Base-by-base conservation (phyloP, 2,329 filamentous ascomycete genomes). In the Lasiodiplodia citricola region DNA sequence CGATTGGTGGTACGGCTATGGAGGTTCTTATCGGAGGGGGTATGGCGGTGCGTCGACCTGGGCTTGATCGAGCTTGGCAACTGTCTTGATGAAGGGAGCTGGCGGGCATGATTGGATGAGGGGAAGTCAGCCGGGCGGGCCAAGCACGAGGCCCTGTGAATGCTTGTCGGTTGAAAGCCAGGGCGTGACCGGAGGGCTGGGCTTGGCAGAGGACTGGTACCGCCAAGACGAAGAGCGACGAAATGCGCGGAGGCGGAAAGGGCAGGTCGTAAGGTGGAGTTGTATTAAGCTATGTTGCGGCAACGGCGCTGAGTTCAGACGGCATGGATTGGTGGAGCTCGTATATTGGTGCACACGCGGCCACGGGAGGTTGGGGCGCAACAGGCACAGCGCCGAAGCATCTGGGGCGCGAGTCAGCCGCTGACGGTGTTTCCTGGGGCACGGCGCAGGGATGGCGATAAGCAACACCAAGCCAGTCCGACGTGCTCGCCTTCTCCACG, bases 401-500 rank as follows among this genome's bases (percentile, higher is more conserved):
- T 47, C 57, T 62, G 57, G 57, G n/a, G 60, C 28, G 60, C 60
- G 60, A 64, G 56, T 67, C 64, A 67, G 64, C 64, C 64, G 64
- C 64, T 67, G 64, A 58, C 64, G 54, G 44, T 47, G 51, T 31
- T 25, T 55, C 18, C 64, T 56, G 37, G 41, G 25, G 54, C 54
- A n/a, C 14, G 14, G 28, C 25, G 41, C 65, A 51, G 60, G 55
- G 55, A 37, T 64, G 21, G 44, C 51, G 65, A 67, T 67, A 67
- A 67, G 65, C 65, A 67, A 58, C 50, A 58, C 55, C 56, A 64
- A 63, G 58, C 58, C 31, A 62, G 41, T 35, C 21, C 37, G 38
- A 50, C 57, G 23, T 62, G 57, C 38, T 50, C 56, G 56, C 18
- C 4, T 41, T 25, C 18, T 41, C 56, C 64, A 52, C 38, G 55